phyloP scores from a whole-genome alignment of 768 basidiomycete species.

The Amanita exitialis region DNA sequence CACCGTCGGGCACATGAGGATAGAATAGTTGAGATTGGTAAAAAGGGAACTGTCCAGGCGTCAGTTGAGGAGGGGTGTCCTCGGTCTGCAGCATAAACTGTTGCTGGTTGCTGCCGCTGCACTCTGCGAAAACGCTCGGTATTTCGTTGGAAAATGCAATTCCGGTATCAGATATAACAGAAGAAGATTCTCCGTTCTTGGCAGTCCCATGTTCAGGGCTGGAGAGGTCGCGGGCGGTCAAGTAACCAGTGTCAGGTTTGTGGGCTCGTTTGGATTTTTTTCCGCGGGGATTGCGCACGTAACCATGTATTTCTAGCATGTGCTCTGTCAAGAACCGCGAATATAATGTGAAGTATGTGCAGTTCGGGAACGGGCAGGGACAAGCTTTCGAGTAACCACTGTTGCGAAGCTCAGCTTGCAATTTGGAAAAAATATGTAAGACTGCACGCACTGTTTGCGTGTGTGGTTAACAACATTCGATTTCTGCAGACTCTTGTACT shows the following conservation, averaged over 20 bases:
- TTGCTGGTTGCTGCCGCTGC: background rate
- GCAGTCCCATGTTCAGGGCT: background rate
- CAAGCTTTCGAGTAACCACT: background rate
- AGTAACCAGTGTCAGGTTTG: background rate
- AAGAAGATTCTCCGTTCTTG: background rate
- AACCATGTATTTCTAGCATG: background rate
- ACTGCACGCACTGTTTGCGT: background rate
- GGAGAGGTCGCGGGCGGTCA: background rate
- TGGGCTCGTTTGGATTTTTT: background rate
- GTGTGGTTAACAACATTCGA: background rate
- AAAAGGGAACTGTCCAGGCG: too few species aligned
- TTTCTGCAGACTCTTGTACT: slow-evolving; percentile 1
- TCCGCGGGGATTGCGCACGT: background rate
- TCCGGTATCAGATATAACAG: background rate
- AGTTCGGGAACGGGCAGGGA: background rate
- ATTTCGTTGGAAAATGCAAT: background rate
- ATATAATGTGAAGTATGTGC: background rate
- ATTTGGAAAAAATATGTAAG: background rate
- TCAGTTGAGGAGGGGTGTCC: too few species aligned
- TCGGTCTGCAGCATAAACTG: background rate
- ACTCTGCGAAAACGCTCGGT: too few species aligned
- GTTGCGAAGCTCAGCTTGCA: background rate
- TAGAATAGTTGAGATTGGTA: too few species aligned
- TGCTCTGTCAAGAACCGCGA: background rate
- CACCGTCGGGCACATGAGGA: too few species aligned